phyloP scores from a whole-genome alignment of 2,329 filamentous ascomycete species.

The Fusarium floridanum region DNA sequence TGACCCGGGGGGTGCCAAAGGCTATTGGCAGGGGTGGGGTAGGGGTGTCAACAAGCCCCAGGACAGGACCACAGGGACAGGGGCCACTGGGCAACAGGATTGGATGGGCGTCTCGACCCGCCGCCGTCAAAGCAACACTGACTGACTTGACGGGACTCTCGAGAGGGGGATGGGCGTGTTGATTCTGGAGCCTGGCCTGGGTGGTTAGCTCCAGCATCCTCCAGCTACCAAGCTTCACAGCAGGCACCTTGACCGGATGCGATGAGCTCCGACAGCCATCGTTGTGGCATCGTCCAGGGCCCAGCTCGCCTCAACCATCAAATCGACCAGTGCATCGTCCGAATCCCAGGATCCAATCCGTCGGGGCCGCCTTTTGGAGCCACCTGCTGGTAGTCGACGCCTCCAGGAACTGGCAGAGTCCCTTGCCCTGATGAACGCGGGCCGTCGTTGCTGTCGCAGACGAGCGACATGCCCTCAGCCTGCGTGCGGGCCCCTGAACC shows the following conservation, averaged over 20 bases:
- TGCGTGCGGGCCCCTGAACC: constrained; percentile 8
- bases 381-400: neutral
- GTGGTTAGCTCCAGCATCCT: constrained; percentile 24
- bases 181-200: constrained; percentile 11
- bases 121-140: constrained; percentile 37
- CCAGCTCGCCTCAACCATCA: constrained; percentile 2
- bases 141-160: constrained; percentile 25
- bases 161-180: constrained; percentile 14
- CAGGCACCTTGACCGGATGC: constrained; percentile 40
- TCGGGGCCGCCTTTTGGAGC: constrained; percentile 7
- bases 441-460: constrained; percentile 15
- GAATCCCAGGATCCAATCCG: constrained; percentile 14
- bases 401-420: neutral
- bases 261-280: constrained; percentile 17
- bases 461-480: constrained; percentile 2
- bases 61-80: neutral
- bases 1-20: neutral
- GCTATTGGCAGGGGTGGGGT: constrained; percentile 11
- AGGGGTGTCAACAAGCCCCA: neutral
- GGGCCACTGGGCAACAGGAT: constrained; percentile 20
- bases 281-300: constrained; percentile 19
- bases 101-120: constrained; percentile 28
- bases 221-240: neutral
- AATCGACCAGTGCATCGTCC: neutral
- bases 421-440: constrained; percentile 4